These are phyloP conservation scores for Plectosphaerella cucumerina DNA, from an alignment of 2,329 filamentous ascomycete genomes.

Conservation along the genomic window DNA sequence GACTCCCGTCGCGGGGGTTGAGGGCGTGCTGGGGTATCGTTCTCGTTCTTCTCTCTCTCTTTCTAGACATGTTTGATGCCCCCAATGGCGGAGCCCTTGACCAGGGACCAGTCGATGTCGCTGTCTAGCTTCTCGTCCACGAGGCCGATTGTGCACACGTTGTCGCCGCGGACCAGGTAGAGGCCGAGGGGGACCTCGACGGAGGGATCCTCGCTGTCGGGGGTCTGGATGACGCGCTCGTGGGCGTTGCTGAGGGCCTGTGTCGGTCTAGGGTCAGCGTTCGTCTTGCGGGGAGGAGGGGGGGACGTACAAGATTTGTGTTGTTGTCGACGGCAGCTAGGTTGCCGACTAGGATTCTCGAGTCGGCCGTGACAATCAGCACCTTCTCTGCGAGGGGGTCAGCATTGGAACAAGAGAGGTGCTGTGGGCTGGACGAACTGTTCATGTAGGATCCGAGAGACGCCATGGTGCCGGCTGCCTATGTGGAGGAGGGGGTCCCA, in stretches of 20 bases:
- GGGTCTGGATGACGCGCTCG: conserved; percentile 84
- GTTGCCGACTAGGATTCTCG: conserved; percentile 77
- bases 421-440: conserved; percentile 25
- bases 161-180: conserved; percentile 91
- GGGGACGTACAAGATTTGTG: conserved; percentile 70
- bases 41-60: background rate
- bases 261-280: background rate
- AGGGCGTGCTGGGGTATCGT: no score
- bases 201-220: conserved; percentile 78
- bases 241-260: conserved; percentile 76
- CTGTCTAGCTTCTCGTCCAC: conserved; percentile 86
- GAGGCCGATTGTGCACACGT: conserved; percentile 84
- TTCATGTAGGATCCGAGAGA: conserved; percentile 40
- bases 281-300: background rate
- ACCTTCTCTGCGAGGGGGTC: conserved; percentile 68
- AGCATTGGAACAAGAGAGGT: background rate
- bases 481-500: no score
- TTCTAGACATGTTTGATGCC: conserved; percentile 70
- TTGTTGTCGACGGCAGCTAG: conserved; percentile 84
- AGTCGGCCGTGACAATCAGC: conserved; percentile 86
- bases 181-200: conserved; percentile 79
- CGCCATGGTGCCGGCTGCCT: conserved; percentile 27
- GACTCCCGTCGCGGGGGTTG: background rate
- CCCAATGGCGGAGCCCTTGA: conserved; percentile 79
- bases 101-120: conserved; percentile 89